Conservation (phyloP, 179 eudicot species). For the Beta lomatogona region DNA sequence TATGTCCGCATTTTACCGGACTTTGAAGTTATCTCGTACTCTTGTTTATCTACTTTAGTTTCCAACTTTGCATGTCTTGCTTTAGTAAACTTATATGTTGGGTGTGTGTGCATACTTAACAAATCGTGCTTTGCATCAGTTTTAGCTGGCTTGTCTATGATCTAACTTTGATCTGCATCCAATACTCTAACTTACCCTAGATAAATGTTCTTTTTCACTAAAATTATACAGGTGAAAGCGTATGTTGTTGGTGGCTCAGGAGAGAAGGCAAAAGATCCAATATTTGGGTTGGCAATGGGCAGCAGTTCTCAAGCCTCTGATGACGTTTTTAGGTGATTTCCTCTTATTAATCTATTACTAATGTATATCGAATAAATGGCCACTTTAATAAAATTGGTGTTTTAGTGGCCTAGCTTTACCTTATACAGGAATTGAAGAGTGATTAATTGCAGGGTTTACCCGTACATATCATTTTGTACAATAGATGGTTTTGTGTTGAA, state of each 20-base stretch:
- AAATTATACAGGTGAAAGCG: conserved; percentile 69
- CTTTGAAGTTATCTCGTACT: neutral
- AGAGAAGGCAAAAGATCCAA: conserved; percentile 92
- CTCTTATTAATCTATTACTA: conserved; percentile 7
- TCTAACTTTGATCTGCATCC: neutral
- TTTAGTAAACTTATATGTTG: neutral
- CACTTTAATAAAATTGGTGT: conserved; percentile 10
- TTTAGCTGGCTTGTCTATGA: neutral
- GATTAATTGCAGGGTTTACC: conserved; percentile 75
- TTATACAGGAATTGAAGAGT: conserved; percentile 69
- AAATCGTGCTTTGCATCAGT: neutral
- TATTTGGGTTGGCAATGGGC: conserved; percentile 90
- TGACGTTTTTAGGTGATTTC: conserved; percentile 82
- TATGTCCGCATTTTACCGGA: neutral
- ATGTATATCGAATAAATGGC: conserved; percentile 1
- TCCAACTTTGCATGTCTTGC: no score
- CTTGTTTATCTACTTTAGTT: neutral
- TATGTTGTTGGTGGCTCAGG: conserved; percentile 70
- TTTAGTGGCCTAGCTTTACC: conserved; percentile 33
- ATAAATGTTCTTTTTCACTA: neutral
- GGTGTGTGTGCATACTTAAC: neutral
- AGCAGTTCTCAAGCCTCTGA: conserved; percentile 80
- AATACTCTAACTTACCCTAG: neutral
- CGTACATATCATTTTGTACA: conserved; percentile 58
- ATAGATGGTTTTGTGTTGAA: conserved; percentile 99